These are phyloP conservation scores for Nakaseomyces sp. DNA, from an alignment of 1,139 yeast genomes.

Conservation along the genomic window DNA sequence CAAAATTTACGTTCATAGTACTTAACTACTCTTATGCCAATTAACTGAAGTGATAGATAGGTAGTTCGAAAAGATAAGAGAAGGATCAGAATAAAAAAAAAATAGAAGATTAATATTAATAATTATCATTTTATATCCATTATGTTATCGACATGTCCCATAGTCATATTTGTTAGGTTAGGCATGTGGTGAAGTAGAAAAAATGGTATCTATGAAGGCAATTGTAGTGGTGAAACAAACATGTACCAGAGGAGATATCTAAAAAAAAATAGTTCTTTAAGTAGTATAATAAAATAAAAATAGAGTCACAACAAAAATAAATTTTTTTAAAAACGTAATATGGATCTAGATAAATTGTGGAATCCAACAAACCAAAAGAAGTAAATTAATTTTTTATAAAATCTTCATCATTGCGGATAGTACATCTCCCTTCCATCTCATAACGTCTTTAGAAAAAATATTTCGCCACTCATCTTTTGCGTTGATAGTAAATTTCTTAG, in stretches of 20 bases:
- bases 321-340: conserved; percentile 1
- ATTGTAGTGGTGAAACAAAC: not conserved
- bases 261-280: conserved; percentile 3
- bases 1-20: not conserved
- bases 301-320: conserved; percentile 1
- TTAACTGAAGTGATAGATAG: too few relatives aligned
- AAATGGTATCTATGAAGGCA: not conserved
- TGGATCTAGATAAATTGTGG: not conserved
- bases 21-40: too few relatives aligned
- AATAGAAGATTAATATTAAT: not conserved
- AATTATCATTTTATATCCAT: conserved; percentile 3
- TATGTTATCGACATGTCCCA: conserved; percentile 1
- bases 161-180: not conserved
- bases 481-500: conserved; percentile 1
- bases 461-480: conserved; percentile 3
- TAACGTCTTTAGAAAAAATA: conserved; percentile 3
- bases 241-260: conserved; percentile 1
- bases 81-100: not conserved
- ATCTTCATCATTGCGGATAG: not conserved
- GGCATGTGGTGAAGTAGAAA: too few relatives aligned
- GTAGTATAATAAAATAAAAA: not conserved
- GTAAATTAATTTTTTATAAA: not conserved
- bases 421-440: not conserved
- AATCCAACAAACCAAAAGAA: conserved; percentile 3
- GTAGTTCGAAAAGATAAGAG: too few relatives aligned